phyloP scores from a whole-genome alignment of 768 basidiomycete genomes.

The Sarcodon sp. region DNA sequence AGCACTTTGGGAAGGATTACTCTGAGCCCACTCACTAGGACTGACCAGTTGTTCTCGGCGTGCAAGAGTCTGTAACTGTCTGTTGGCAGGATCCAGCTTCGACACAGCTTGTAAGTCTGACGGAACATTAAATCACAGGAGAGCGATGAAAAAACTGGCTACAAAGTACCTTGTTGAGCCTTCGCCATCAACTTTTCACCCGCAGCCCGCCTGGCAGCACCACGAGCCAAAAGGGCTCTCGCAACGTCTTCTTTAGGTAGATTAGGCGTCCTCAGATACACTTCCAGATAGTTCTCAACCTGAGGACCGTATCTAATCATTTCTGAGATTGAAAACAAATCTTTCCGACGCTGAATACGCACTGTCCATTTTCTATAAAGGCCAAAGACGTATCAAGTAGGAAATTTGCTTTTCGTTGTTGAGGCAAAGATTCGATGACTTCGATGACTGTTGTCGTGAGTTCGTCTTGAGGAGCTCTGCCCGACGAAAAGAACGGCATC shows the following conservation, averaged over 20 bases:
- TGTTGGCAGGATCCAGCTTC: conserved; percentile 47
- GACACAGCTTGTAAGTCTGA: conserved; percentile 51
- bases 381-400: conserved; percentile 20
- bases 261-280: conserved; percentile 50
- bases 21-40: conserved; percentile 3
- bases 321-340: not conserved
- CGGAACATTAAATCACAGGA: not conserved
- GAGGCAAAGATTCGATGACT: conserved; percentile 17
- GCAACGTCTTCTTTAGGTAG: conserved; percentile 36
- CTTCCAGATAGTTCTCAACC: conserved; percentile 54
- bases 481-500: not conserved
- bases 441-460: conserved; percentile 20
- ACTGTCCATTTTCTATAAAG: conserved; percentile 23
- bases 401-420: conserved; percentile 18
- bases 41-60: conserved; percentile 35
- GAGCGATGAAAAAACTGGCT: not conserved
- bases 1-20: not conserved
- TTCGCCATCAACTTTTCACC: conserved; percentile 42
- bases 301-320: conserved; percentile 41
- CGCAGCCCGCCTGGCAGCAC: conserved; percentile 40
- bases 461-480: conserved; percentile 14
- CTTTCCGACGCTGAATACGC: conserved; percentile 4
- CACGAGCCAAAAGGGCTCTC: conserved; percentile 43
- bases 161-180: conserved; percentile 42
- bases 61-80: conserved; percentile 33